Conservation (phyloP, 2,329 filamentous ascomycete genomes). For the Aspergillus japonicus region DNA sequence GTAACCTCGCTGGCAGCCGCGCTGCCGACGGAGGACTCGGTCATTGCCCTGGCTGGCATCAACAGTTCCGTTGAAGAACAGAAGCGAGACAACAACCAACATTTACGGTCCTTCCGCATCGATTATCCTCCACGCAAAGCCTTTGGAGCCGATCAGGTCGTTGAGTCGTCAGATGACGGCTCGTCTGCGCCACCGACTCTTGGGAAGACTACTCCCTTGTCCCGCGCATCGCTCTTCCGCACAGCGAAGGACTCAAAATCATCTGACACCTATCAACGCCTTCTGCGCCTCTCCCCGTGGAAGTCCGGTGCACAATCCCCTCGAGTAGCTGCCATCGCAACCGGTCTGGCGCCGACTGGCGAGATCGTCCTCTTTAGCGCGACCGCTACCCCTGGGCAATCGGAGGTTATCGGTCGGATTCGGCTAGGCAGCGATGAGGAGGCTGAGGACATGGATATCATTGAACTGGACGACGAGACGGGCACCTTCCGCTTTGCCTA, state of each 20-base stretch:
- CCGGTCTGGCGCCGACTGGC: slow-evolving; percentile 70
- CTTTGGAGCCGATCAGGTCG: slow-evolving; percentile 14
- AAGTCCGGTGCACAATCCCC: slow-evolving; percentile 50
- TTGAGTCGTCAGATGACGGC: slow-evolving; percentile 23
- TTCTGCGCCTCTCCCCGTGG: slow-evolving; percentile 58
- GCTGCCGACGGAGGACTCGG: slow-evolving; percentile 53
- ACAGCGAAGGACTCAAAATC: slow-evolving; percentile 32
- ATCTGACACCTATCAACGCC: slow-evolving; percentile 58
- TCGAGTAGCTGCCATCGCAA: slow-evolving; percentile 74
- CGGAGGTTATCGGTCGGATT: slow-evolving; percentile 57
- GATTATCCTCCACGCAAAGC: slow-evolving; percentile 52
- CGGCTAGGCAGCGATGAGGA: slow-evolving; percentile 52
- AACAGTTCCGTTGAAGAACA: slow-evolving; percentile 75
- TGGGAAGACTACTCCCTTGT: slow-evolving; percentile 46
- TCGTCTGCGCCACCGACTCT: not conserved
- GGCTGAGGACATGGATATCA: slow-evolving; percentile 48
- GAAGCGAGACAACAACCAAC: slow-evolving; percentile 74
- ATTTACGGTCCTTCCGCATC: slow-evolving; percentile 75
- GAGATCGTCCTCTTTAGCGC: slow-evolving; percentile 81
- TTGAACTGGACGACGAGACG: slow-evolving; percentile 28
- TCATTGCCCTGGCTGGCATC: slow-evolving; percentile 70
- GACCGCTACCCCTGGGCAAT: slow-evolving; percentile 52
- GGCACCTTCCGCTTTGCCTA: slow-evolving; percentile 69
- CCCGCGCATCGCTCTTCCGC: slow-evolving; percentile 54
- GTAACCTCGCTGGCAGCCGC: slow-evolving; percentile 78